Conservation (phyloP, 2,329 filamentous ascomycete species). For the Tolypocladium tropicale region DNA sequence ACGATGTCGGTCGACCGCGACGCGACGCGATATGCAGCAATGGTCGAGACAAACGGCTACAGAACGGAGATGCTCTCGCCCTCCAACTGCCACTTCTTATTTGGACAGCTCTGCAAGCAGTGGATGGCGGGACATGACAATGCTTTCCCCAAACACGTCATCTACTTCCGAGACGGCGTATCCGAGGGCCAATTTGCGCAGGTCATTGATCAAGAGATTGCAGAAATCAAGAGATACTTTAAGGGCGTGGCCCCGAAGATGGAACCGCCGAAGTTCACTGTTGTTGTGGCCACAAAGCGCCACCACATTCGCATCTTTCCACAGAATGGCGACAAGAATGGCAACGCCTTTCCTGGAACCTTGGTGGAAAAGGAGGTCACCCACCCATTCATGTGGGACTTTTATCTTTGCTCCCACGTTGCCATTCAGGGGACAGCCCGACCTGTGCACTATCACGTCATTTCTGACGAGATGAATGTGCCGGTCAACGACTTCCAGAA, state of each 20-base stretch:
- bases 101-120: constrained; percentile 50
- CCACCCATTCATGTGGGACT: constrained; percentile 83
- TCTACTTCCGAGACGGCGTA: constrained; percentile 91
- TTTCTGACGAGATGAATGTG: constrained; percentile 69
- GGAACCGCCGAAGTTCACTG: constrained; percentile 59
- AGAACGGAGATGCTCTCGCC: constrained; percentile 69
- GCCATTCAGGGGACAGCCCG: constrained; percentile 92
- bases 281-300: constrained; percentile 83
- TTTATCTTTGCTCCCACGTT: constrained; percentile 52
- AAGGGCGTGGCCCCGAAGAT: constrained; percentile 19
- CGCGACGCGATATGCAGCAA: constrained; percentile 66
- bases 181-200: constrained; percentile 76
- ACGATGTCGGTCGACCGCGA: constrained; percentile 68
- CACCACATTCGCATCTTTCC: constrained; percentile 95
- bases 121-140: constrained; percentile 51
- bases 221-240: constrained; percentile 55
- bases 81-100: constrained; percentile 53
- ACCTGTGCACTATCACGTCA: constrained; percentile 84
- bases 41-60: constrained; percentile 73
- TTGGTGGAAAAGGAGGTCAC: constrained; percentile 85
- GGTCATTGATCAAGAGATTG: constrained; percentile 70
- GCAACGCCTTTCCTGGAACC: constrained; percentile 77
- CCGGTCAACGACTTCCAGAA: constrained; percentile 62
- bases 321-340: constrained; percentile 57
- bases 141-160: constrained; percentile 55